These are phyloP conservation scores for Collariella sp. DNA, from an alignment of 495 filamentous ascomycete genomes.

Conservation along the genomic window DNA sequence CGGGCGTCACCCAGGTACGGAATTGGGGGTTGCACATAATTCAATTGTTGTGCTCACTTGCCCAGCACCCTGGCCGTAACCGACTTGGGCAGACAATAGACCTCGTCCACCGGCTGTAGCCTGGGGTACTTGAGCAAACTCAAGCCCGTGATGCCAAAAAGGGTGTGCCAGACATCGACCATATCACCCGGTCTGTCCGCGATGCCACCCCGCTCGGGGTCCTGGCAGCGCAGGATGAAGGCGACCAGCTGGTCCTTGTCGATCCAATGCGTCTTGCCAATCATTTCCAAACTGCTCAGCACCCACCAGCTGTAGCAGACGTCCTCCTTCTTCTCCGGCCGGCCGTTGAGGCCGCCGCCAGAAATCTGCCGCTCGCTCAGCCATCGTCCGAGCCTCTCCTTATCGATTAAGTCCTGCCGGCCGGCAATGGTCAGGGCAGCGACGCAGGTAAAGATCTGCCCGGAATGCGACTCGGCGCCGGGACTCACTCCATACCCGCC, in stretches of 20 bases:
- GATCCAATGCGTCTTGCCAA: constrained; percentile 84
- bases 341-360: constrained; percentile 82
- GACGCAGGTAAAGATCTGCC: constrained; percentile 93
- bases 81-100: constrained; percentile 77
- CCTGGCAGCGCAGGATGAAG: constrained; percentile 85
- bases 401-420: constrained; percentile 73
- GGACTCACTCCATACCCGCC: constrained; percentile 85
- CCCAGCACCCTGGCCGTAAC: constrained; percentile 49
- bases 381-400: constrained; percentile 76
- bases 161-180: constrained; percentile 95
- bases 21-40: neutral
- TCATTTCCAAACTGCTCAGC: constrained; percentile 76
- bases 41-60: constrained; percentile 15
- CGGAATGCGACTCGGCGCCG: constrained; percentile 84
- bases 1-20: neutral
- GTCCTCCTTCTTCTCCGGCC: constrained; percentile 92
- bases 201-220: constrained; percentile 74
- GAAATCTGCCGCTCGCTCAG: constrained; percentile 85
- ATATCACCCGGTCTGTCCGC: constrained; percentile 86
- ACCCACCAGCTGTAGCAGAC: constrained; percentile 99
- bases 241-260: constrained; percentile 62
- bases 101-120: constrained; percentile 71
- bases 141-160: constrained; percentile 81
- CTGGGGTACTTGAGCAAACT: constrained; percentile 72
- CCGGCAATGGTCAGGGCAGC: constrained; percentile 77